A percentile compares a stretch with the other conserved stretches of the same genome.
Evolutionary conservation across 208 protist genomes (phyloP).

Genomic region (Acanthamoeba triangularis): DNA sequence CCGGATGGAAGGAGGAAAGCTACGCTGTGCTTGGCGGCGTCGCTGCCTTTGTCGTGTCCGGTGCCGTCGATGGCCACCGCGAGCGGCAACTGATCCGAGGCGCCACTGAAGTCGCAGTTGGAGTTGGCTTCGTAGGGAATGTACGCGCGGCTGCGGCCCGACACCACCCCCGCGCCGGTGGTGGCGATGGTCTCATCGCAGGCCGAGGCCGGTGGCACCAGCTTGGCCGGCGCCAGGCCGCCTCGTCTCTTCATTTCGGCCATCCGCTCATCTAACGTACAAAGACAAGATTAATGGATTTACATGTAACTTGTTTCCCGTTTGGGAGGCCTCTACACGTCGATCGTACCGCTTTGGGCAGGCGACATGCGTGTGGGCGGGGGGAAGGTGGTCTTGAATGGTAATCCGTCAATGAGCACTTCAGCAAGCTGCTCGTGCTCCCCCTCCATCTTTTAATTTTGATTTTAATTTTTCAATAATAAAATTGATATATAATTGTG

Average conservation of each 20-base stretch:
- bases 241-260: slow-evolving; percentile 1
- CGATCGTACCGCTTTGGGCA: background rate
- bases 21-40: slow-evolving; percentile 15
- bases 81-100: background rate
- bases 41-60: slow-evolving; percentile 43
- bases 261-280: background rate
- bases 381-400: slow-evolving; percentile 9
- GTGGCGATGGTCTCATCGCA: slow-evolving; percentile 13
- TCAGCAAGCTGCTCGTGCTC: background rate
- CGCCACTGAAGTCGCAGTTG: slow-evolving; percentile 38
- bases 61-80: slow-evolving; percentile 49
- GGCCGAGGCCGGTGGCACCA: background rate
- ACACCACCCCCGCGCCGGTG: background rate
- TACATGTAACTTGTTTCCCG: too few species aligned
- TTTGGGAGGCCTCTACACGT: too few species aligned
- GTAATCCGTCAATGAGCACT: background rate
- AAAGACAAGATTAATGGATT: too few species aligned
- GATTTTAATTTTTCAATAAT: too few species aligned
- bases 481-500: too few species aligned
- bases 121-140: slow-evolving; percentile 13
- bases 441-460: background rate
- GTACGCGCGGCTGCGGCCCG: slow-evolving; percentile 11
- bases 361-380: background rate
- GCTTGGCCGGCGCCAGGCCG: background rate
- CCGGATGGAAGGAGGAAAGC: too few species aligned